Conservation (phyloP, 495 filamentous ascomycete genomes). For the Thermothielavioides terrestris region DNA sequence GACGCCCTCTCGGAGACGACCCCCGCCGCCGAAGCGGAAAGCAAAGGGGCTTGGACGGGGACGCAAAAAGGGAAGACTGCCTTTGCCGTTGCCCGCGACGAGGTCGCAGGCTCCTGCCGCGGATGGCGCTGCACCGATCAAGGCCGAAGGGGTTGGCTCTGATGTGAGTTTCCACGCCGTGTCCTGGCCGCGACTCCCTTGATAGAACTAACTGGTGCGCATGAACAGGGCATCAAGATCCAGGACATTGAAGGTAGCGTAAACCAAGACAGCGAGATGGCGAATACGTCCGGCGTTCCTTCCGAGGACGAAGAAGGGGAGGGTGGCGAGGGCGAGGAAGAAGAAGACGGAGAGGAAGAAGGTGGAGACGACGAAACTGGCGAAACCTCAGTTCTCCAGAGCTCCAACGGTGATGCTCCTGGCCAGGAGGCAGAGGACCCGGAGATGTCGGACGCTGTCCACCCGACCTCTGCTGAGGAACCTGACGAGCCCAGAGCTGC, state of each 20-base stretch:
- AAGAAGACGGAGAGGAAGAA: conserved; percentile 34
- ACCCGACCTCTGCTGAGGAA: conserved; percentile 21
- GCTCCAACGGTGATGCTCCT: conserved; percentile 14
- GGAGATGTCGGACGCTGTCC: conserved; percentile 15
- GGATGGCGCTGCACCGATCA: not conserved
- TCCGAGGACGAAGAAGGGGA: conserved; percentile 49
- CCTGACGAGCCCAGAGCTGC: conserved; percentile 14
- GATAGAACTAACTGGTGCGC: conserved; percentile 9
- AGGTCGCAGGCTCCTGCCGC: conserved; percentile 14
- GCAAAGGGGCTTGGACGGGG: conserved; percentile 59
- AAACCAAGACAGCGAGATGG: conserved; percentile 38
- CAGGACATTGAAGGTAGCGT: conserved; percentile 35
- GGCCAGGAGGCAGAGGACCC: conserved; percentile 24
- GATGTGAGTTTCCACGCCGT: conserved; percentile 17
- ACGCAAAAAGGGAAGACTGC: conserved; percentile 56
- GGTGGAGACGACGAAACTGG: conserved; percentile 28
- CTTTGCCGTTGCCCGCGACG: conserved; percentile 14
- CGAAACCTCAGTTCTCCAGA: conserved; percentile 24
- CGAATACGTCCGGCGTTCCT: conserved; percentile 48
- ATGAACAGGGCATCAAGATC: conserved; percentile 24
- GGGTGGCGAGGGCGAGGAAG: conserved; percentile 32
- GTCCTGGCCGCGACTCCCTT: not conserved
- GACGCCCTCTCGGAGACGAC: conserved; percentile 47
- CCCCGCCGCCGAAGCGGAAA: conserved; percentile 70
- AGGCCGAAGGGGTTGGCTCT: conserved; percentile 27